These are phyloP conservation scores for Candolleomyces aberdarensis DNA, from an alignment of 768 basidiomycete species.

Conservation along the genomic window DNA sequence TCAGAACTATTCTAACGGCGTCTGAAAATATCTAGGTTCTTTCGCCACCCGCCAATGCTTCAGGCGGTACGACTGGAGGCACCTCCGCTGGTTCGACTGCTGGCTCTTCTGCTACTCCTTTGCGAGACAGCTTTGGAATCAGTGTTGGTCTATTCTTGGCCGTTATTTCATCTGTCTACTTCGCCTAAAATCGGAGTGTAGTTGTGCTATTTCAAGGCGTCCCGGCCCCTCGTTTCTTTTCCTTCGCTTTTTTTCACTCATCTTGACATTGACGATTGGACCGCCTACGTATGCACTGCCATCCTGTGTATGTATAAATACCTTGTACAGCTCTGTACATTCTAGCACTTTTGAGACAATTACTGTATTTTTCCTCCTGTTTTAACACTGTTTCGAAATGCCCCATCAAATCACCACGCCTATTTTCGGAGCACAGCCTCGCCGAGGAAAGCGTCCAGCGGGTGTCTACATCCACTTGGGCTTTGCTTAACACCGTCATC, in stretches of 20 bases:
- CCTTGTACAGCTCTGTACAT: no score
- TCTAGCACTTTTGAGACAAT: no score
- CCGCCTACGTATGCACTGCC: no score
- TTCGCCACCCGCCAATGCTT: neutral
- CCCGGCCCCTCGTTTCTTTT: no score
- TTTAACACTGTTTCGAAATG: no score
- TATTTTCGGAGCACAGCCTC: neutral
- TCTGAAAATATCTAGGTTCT: neutral
- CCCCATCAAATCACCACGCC: neutral
- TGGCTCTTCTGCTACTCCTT: neutral
- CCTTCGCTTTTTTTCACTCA: no score
- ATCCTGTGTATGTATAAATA: no score
- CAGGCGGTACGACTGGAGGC: neutral
- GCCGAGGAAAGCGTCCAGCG: neutral
- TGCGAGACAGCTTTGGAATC: neutral
- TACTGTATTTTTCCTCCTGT: no score
- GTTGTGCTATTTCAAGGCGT: no score
- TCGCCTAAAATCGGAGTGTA: no score
- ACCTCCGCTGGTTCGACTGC: neutral
- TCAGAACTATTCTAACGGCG: neutral
- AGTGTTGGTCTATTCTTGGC: neutral
- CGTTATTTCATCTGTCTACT: neutral
- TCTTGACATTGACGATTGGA: no score
- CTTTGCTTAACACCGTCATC: neutral
- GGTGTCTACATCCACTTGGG: neutral